Conservation (phyloP, 2,329 filamentous ascomycete species). For the Diaporthe ilicicola region DNA sequence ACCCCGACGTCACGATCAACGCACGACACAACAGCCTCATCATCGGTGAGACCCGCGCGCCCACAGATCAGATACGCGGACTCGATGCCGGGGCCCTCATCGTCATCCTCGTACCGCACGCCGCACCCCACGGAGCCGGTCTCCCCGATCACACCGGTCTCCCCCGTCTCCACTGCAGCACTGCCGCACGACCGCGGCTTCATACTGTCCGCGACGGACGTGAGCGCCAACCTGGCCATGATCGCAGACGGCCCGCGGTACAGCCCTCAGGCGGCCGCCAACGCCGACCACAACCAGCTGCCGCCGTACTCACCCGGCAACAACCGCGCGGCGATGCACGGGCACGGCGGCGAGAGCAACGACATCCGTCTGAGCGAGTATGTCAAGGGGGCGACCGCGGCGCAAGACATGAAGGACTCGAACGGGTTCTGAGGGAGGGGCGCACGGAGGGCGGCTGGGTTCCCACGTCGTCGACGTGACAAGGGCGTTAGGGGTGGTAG, state of each 20-base stretch:
- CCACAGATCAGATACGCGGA: neutral
- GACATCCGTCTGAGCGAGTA: constrained; percentile 49
- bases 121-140: neutral
- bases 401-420: constrained; percentile 46
- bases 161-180: neutral
- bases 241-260: constrained; percentile 43
- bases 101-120: neutral
- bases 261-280: neutral
- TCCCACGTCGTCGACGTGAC: neutral
- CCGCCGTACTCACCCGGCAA: constrained; percentile 34
- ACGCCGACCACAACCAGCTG: constrained; percentile 18
- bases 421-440: constrained; percentile 31
- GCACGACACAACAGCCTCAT: neutral
- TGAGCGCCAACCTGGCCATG: constrained; percentile 42
- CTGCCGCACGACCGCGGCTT: neutral
- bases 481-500: neutral
- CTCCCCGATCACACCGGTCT: constrained; percentile 16
- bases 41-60: neutral
- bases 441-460: too few relatives aligned
- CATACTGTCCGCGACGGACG: constrained; percentile 30
- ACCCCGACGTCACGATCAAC: neutral
- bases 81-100: neutral
- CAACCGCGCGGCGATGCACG: constrained; percentile 43
- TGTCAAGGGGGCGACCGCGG: constrained; percentile 47
- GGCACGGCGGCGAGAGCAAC: constrained; percentile 45